Conservation (phyloP, 257 asterid genomes). For the Nicotiana knightiana region DNA sequence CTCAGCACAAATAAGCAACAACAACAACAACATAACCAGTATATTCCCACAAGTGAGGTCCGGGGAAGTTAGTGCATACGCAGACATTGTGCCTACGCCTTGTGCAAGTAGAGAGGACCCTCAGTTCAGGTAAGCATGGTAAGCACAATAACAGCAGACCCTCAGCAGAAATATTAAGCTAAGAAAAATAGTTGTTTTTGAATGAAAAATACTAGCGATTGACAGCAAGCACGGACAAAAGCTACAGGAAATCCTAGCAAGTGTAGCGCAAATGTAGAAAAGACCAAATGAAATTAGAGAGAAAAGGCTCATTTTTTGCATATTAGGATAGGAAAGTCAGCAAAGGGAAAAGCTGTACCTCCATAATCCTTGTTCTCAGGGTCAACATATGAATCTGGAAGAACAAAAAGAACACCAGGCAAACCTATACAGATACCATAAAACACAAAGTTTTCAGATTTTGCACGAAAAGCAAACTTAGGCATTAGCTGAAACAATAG, state of each 20-base stretch:
- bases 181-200: not conserved
- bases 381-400: constrained; percentile 97
- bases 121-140: no score
- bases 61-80: no score
- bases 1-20: not conserved
- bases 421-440: constrained; percentile 36
- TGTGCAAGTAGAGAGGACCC: no score
- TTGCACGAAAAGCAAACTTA: not conserved
- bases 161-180: not conserved
- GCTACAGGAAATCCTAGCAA: no score
- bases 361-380: constrained; percentile 94
- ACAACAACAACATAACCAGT: no score
- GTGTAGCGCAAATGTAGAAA: not conserved
- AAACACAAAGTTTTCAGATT: not conserved
- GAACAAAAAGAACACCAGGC: constrained; percentile 92
- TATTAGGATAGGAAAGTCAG: not conserved
- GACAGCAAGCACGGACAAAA: not conserved
- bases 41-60: no score
- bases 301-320: not conserved
- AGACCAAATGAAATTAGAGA: not conserved
- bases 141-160: no score
- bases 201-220: not conserved
- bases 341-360: constrained; percentile 34
- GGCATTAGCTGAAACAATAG: not conserved
- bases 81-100: no score